Evolutionary conservation across 1,284 basidiomycete genomes (phyloP).

Genomic region (Cryptococcus sp.): DNA sequence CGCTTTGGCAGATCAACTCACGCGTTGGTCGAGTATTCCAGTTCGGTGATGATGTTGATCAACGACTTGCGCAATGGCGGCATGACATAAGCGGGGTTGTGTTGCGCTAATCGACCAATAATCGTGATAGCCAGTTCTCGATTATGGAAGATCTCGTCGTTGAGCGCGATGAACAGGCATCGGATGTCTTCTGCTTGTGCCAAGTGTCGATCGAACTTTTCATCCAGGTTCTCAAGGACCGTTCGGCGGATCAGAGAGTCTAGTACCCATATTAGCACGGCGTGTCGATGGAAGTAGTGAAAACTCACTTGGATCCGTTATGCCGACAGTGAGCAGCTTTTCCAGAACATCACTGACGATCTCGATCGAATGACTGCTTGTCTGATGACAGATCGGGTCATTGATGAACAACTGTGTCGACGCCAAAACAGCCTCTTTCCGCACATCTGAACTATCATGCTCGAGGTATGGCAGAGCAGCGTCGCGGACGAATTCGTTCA

Average conservation of each 20-base stretch:
- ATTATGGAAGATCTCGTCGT: conserved; percentile 95
- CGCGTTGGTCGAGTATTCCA: conserved; percentile 93
- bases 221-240: conserved; percentile 84
- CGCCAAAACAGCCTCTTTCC: conserved; percentile 87
- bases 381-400: conserved; percentile 95
- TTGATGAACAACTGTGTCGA: conserved; percentile 90
- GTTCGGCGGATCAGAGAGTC: conserved; percentile 82
- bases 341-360: conserved; percentile 97
- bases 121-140: conserved; percentile 85
- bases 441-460: conserved; percentile 85
- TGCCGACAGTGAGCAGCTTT: conserved; percentile 93
- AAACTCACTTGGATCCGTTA: conserved; percentile 85
- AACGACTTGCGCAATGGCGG: conserved; percentile 93
- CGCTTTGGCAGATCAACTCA: conserved; percentile 51
- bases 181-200: conserved; percentile 98
- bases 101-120: conserved; percentile 90
- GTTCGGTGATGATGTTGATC: conserved; percentile 93
- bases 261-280: conserved; percentile 41
- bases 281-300: too few relatives aligned
- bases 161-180: conserved; percentile 94
- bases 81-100: conserved; percentile 99
- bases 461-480: conserved; percentile 94
- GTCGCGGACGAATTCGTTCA: conserved; percentile 94
- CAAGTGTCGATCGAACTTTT: conserved; percentile 96
- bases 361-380: conserved; percentile 94